Base-by-base conservation (phyloP, 2,329 filamentous ascomycete species). In the Verticillium zaregamsianum region DNA sequence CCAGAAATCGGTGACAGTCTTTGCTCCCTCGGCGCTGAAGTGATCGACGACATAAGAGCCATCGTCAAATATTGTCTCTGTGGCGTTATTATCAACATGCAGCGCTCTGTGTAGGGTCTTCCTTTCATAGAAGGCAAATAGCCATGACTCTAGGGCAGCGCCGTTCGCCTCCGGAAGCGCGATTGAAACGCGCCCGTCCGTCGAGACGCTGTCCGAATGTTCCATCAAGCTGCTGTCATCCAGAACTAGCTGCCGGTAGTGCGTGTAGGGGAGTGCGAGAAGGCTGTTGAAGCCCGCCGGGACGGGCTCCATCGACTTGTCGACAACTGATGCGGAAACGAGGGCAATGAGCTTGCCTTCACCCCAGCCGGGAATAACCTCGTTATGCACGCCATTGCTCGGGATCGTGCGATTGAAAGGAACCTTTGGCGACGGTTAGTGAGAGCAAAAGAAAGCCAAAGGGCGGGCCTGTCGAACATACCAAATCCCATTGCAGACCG, bases 21-120 rank as follows among this genome's bases (percentile, higher is more conserved):
- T 64, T 0, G 78, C 78, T 3, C 78, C 78, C 2, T 52, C 54
- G 20, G 67, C 62, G 23, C 68, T 75, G 64, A 77, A 80, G 64
- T 80, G 76, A 31, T 71, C 68, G 3, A 68, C 66, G 4, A 56
- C 58, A 60, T 64, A 68, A 0, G 69, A 70, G 1, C 68, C 68
- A 20, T 70, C 68, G 17, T 66, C 60, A 14, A 52, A 52, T 11
- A 52, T 52, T 15, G 35, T 12, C 35, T 11, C 35, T 12, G 35
- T 12, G 11, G 2, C 11, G 15, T 37, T 37, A 11, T 3, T 12
- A 11, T 11, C 11, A 4, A 37, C 11, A 12, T 37, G 11, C 11
- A 37, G 35, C 11, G 35, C 35, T 37, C 5, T 37, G 35, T 5
- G 35, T 3, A 12, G 11, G 35, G 35, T 12, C 11, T 37, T 11